Evolutionary conservation across 257 asterid genomes (phyloP), one percentile per base, ranked within the genome.

Genomic region (Forsythia suspensa): DNA sequence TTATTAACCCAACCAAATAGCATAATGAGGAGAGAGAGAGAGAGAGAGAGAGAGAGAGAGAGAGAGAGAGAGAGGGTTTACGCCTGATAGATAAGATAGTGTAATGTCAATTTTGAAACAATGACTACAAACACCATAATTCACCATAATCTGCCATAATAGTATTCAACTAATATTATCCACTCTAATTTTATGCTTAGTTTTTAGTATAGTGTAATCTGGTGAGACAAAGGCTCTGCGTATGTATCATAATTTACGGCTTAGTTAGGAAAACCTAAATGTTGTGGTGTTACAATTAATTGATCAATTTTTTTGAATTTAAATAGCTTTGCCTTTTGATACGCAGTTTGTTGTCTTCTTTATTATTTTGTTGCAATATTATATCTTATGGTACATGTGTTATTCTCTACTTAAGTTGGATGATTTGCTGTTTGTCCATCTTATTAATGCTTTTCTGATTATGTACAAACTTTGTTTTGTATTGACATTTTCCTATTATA

Each of bases 401-500:
- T 21, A 15, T 61, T 61, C 57, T 44, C n/a, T 48, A 21, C 29
- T 51, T 74, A 57, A 52, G 11, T 72, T 52, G 43, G 38, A 39
- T 20, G 69, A 71, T 83, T 21, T 81, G 66, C 69, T 43, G 46
- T 38, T 79, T 79, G 61, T 13, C 67, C 37, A 71, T 61, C 66
- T 48, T 18, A n/a, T 55, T 57, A 38, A 37, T 71, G 43, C 9
- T 70, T 74, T 46, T 39, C 57, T 67, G 57, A 29, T 73, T 70
- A 40, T 34, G 29, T 6, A 11, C 24, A 29, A 6, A 8, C 4
- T 76, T 59, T 21, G 3, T 36, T 75, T 80, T 73, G 73, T 67
- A 29, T 75, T 86, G 71, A 68, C 48, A 59, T 78, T 65, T 24
- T 71, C 70, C 76, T 81, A 51, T 81, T 79, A 76, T 77, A 68